Evolutionary conservation across 2,329 filamentous ascomycete species (phyloP), one percentile per base, ranked within the genome.

Genomic region (Arthrinium phaeospermum): DNA sequence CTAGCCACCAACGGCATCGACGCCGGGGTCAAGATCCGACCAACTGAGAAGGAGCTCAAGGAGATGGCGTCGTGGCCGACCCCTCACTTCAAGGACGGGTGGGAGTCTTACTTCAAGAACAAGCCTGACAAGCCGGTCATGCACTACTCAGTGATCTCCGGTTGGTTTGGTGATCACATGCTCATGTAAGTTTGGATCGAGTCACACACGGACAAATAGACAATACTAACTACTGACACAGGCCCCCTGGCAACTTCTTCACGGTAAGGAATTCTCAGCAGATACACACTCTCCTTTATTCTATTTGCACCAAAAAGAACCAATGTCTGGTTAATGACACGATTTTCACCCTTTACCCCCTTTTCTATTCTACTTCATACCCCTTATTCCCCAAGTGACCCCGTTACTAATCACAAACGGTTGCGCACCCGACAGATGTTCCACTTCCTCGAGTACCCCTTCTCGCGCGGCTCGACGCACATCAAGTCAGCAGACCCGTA

Each of bases 51-150:
- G 67, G 93, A 95, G 77, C 86, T 94, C 24, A 86, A 87, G 69
- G 85, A 91, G 77, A 92, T 95, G 81, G 90, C 92, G 79, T 87
- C 81, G 8, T 94, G 93, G 92, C 93, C 93, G 0, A 94, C 90
- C 68, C 90, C 90, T 14, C 91, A 94, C 70, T 96, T 96, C 85
- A 88, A 87, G 67, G 87, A 89, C 8, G 92, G 93, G 2, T 96
- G 93, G 92, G 90, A 95, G 77, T 91, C 89, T 71, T 95, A 96
- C 84, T 96, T 95, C 82, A 93, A 94, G 85, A 83, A 95, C 80
- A 95, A 95, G 85, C 92, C 92, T 0, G 93, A 95, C 82, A 95
- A 95, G 86, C 93, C 93, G 0, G 93, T 95, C 61, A 95, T 95
- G 93, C 93, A 95, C 80, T 95, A 95, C 83, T 92, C 88, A 1